Evolutionary conservation across 805 yeast species (phyloP).

Genomic region (Kazachstania africana): DNA sequence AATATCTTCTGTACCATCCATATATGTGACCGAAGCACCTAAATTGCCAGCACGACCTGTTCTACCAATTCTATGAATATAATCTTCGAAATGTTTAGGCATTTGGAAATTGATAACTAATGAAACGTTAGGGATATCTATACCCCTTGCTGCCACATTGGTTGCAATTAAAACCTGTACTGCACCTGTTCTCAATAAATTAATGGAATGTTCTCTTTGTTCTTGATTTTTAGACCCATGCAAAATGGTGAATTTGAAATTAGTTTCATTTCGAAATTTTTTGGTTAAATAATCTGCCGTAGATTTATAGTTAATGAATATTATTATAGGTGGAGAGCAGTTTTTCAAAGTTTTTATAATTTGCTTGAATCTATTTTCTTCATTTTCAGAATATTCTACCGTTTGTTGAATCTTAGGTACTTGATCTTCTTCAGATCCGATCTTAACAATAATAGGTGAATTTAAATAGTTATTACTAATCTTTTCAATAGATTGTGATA

Average conservation of each 20-base stretch:
- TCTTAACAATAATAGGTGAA: slow-evolving; percentile 49
- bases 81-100: slow-evolving; percentile 67
- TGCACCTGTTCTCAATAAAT: slow-evolving; percentile 41
- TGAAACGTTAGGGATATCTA: slow-evolving; percentile 80
- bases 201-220: slow-evolving; percentile 69
- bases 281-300: slow-evolving; percentile 57
- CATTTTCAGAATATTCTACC: slow-evolving; percentile 40
- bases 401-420: slow-evolving; percentile 48
- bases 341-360: slow-evolving; percentile 8
- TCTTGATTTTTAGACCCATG: slow-evolving; percentile 86
- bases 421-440: slow-evolving; percentile 59
- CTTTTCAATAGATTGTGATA: slow-evolving; percentile 62
- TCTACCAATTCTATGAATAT: slow-evolving; percentile 88
- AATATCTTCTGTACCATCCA: slow-evolving; percentile 44
- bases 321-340: slow-evolving; percentile 50
- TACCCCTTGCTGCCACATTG: slow-evolving; percentile 92
- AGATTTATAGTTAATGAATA: slow-evolving; percentile 70
- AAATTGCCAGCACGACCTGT: slow-evolving; percentile 88
- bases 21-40: slow-evolving; percentile 68
- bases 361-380: slow-evolving; percentile 34
- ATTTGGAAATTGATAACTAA: slow-evolving; percentile 80
- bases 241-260: slow-evolving; percentile 45
- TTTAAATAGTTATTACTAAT: slow-evolving; percentile 51
- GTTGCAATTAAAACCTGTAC: slow-evolving; percentile 73
- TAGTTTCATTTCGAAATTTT: slow-evolving; percentile 33